Percentiles rank a stretch among this genome's conserved stretches.
Conservation (phyloP, 2,329 filamentous ascomycete species). For the Aspergillus niger region DNA sequence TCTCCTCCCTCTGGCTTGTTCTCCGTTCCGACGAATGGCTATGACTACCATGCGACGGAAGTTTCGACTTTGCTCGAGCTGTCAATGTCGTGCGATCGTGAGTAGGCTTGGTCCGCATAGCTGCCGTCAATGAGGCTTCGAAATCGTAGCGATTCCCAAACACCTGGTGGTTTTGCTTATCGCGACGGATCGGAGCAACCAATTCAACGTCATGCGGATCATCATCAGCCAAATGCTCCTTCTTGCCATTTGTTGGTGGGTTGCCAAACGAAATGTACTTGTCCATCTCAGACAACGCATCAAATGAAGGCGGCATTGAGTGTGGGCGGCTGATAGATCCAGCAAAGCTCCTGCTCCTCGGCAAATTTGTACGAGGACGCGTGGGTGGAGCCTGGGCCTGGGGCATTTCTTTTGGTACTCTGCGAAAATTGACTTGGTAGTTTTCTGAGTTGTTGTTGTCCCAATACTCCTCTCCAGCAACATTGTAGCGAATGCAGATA, state of each 20-base stretch:
- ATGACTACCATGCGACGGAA: slow-evolving; percentile 12
- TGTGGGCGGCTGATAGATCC: slow-evolving; percentile 53
- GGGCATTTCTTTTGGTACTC: slow-evolving; percentile 66
- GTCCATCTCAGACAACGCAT: slow-evolving; percentile 69
- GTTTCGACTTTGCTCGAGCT: slow-evolving; percentile 58
- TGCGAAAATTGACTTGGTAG: slow-evolving; percentile 91
- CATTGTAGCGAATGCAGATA: slow-evolving; percentile 85
- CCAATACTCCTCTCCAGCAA: slow-evolving; percentile 86
- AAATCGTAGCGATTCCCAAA: slow-evolving; percentile 97
- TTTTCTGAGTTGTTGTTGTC: slow-evolving; percentile 88
- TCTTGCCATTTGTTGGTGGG: slow-evolving; percentile 63
- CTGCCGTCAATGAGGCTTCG: slow-evolving; percentile 82
- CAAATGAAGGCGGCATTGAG: slow-evolving; percentile 58
- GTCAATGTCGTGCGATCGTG: slow-evolving; percentile 64
- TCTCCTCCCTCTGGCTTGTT: slow-evolving; percentile 16
- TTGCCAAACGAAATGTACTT: slow-evolving; percentile 59
- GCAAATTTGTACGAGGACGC: slow-evolving; percentile 58
- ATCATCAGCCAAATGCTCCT: slow-evolving; percentile 73
- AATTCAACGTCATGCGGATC: slow-evolving; percentile 67
- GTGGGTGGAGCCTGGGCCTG: slow-evolving; percentile 36
- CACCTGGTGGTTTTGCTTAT: slow-evolving; percentile 62
- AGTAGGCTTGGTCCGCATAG: slow-evolving; percentile 66
- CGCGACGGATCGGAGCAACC: slow-evolving; percentile 53
- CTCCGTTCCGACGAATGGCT: slow-evolving; percentile 16
- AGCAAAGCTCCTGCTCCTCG: slow-evolving; percentile 66